Conservation (phyloP, 257 asterid species). For the Perilla frutescens region DNA sequence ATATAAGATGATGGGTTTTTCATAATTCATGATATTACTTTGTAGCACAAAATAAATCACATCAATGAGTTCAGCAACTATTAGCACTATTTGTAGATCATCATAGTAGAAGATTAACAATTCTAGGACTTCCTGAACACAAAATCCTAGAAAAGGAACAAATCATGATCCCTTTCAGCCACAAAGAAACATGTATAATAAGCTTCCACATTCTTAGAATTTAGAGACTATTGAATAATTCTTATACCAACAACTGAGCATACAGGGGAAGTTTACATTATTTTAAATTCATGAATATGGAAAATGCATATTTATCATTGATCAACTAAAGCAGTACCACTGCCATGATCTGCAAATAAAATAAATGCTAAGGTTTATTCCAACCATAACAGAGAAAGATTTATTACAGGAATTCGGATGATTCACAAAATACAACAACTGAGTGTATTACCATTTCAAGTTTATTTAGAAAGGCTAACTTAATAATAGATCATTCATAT, state of each 20-base stretch:
- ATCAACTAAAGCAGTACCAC: slow-evolving; percentile 5
- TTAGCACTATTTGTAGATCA: background rate
- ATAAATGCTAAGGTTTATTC: background rate
- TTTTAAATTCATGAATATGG: background rate
- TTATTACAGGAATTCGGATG: background rate
- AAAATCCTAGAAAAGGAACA: background rate
- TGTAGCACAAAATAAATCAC: too few relatives aligned
- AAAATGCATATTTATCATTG: slow-evolving; percentile 8
- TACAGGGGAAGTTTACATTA: background rate
- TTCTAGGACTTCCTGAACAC: background rate
- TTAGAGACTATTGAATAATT: background rate
- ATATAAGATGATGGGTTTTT: background rate
- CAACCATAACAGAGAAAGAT: background rate
- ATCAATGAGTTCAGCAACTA: slow-evolving; percentile 2
- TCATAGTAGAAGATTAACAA: too few relatives aligned
- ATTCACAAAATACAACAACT: background rate
- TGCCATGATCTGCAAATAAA: background rate
- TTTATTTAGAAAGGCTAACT: background rate
- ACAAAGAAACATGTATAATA: background rate
- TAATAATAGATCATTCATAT: background rate
- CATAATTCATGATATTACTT: background rate
- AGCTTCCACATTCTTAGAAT: background rate
- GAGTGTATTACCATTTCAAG: background rate
- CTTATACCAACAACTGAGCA: background rate
- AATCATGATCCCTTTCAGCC: background rate